These are phyloP conservation scores for Kokia cookei DNA, from an alignment of 441 rosid genomes.

Conservation along the genomic window DNA sequence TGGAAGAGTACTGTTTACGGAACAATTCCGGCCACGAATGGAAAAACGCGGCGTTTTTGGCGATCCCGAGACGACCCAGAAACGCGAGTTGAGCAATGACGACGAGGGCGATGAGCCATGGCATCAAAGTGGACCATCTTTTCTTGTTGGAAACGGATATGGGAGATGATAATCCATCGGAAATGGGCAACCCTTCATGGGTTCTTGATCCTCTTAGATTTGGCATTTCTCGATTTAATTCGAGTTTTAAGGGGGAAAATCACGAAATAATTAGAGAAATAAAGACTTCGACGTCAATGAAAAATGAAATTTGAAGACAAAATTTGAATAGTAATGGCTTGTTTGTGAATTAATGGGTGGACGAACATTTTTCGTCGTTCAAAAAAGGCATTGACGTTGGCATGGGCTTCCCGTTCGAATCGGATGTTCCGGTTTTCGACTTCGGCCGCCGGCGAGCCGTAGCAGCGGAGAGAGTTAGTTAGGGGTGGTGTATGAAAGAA, in stretches of 20 bases:
- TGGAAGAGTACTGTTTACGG: conserved; percentile 15
- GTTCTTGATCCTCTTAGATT: conserved; percentile 55
- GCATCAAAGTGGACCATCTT: conserved; percentile 54
- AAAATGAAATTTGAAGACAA: background rate
- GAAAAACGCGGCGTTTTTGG: conserved; percentile 47
- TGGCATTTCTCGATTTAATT: conserved; percentile 9
- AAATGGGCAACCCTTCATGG: conserved; percentile 26
- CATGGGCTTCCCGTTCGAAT: too few relatives aligned
- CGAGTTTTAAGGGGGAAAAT: too few relatives aligned
- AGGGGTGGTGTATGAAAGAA: background rate
- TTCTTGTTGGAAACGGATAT: conserved; percentile 27
- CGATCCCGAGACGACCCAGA: conserved; percentile 77
- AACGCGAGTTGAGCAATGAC: conserved; percentile 73
- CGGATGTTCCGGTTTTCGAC: background rate
- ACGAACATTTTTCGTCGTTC: too few relatives aligned
- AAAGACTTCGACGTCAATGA: too few relatives aligned
- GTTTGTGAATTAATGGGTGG: too few relatives aligned
- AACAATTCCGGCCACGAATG: conserved; percentile 61
- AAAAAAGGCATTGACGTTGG: too few relatives aligned
- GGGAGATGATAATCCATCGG: conserved; percentile 27
- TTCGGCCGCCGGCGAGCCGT: background rate
- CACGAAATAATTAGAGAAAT: too few relatives aligned
- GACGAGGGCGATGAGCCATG: conserved; percentile 55
- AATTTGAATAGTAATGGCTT: too few relatives aligned
- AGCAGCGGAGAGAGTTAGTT: background rate